Base-by-base conservation (phyloP, 2,329 filamentous ascomycete genomes). In the Tolypocladium tundrense region DNA sequence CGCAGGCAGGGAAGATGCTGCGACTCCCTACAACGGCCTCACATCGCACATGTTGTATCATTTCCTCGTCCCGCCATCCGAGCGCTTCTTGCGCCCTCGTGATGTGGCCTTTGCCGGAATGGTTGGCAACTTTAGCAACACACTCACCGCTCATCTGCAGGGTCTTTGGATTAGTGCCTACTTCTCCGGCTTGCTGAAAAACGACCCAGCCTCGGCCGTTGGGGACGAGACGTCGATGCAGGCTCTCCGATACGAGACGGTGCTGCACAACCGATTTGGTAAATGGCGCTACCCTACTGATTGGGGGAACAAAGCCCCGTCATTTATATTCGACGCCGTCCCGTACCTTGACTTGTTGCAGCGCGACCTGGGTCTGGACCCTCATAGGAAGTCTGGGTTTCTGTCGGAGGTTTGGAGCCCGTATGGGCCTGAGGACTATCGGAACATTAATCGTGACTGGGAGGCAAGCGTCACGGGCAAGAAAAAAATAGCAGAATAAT, bases 321-420 rank as follows among this genome's bases (percentile, higher is more conserved):
- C 90, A 68, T 86, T 91, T 62, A 85, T 89, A 21, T 92, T 93
- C 66, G 90, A 94, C 69, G 81, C 81, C 0, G 68, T 93, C 57
- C 88, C 88, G 4, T 94, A 91, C 59, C 68, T 90, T 21, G 88
- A 92, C 69, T 65, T 86, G 65, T 68, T 93, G 66, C 67, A 89
- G 60, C 72, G 73, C 5, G 88, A 93, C 68, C 65, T 92, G 58
- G 87, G 83, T 0, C 69, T 91, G 57, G 72, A 77, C 21, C 73
- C 73, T 16, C 75, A 80, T 62, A 73, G 83, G 40, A 88, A 87
- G 73, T 70, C 76, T 58, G 77, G 80, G 0, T 75, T 71, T 65
- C 65, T 78, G 55, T 72, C 72, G 1, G 84, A 86, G 65, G 73
- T 80, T 37, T 80, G 78, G 58, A 69, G 77, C 54, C 77, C 83